Evolutionary conservation across 164 flowering plant species (phyloP), one percentile per base, ranked within the genome.

Genomic region (Hamamelis virginiana): DNA sequence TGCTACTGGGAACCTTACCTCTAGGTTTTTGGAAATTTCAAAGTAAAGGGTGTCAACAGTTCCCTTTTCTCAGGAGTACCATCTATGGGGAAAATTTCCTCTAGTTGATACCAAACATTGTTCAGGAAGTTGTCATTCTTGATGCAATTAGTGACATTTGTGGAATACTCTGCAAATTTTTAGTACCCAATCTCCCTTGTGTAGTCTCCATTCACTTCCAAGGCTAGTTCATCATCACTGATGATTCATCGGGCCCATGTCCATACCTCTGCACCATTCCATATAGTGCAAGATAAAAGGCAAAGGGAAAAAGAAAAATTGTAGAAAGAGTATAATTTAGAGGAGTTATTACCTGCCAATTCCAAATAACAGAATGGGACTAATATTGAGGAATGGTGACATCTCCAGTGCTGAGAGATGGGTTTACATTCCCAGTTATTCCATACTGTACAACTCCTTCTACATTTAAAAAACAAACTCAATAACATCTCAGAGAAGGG

Each of bases 81-180:
- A 64, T 77, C 57, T 5, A 74, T 50, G 0, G 84, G 85, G 62
- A 81, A 86, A 8, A 84, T 73, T 62, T 84, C 87, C 64, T 86
- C 88, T 0, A 84, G 82, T 55, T 86, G 90, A 65, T 73, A 80
- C 90, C 90, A 84, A 12, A 83, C 72, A 65, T 66, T 76, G 67
- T 84, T 86, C 41, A 86, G 57, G 9, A 77, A 69, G 69, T 86
- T 84, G 50, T 77, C 79, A 0, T 21, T 14, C 14, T 55, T 21
- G 65, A 38, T 44, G 14, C 64, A 33, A 33, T 33, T 33, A 33
- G 41, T 33, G 41, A 33, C 41, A 33, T 33, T 33, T 33, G 41
- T 71, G 22, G 48, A 69, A 57, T 66, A 87, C 41, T 82, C 57
- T 15, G 83, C 56, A 64, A 84, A 70, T 0, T 73, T 70, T 3